Base-by-base conservation (phyloP, 2,329 filamentous ascomycete species). In the Bipolaris cookei region DNA sequence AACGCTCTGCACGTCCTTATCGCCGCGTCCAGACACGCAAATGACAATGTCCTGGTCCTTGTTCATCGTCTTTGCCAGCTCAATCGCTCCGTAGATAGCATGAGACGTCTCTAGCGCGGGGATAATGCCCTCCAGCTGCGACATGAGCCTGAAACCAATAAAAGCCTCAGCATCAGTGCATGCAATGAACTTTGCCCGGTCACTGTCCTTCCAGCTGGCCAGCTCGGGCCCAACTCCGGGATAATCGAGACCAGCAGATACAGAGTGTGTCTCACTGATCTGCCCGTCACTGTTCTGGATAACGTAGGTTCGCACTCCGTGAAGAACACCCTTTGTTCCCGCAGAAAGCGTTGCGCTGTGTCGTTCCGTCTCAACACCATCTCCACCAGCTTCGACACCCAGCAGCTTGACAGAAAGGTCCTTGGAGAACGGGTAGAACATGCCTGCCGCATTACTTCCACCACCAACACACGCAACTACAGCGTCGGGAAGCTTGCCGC, bases 1-100 rank as follows among this genome's bases (percentile, higher is more conserved):
- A 49, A 99, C 94, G 71, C 91, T 96, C 85, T 99, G 93, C 57
- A 99, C 95, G 74, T 99, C 95, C 86, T 99, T 99, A 79, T 99
- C 95, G 62, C 95, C 95, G 67, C 95, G 84, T 7, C 95, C 95
- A 73, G 90, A 96, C 35, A 99, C 77, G 79, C 94, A 98, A 62
- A 99, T 93, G 58, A 99, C 94, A 25, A 99, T 81, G 72, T 98
- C 92, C 79, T 97, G 81, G 50, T 86, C 92, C 81, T 92, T 91
- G 65, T 84, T 84, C 91, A 97, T 93, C 56, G 88, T 91, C 87
- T 96, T 97, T 60, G 94, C 94, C 57, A 98, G 80, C 80, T 98
- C 87, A 56, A 98, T 81, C 10, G 91, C 93, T 13, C 93, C 95
- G 69, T 85, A 97, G 71, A 99, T 87, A 21, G 93, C 95, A 80